Percentiles rank a stretch among this genome's conserved stretches.
phyloP scores from a whole-genome alignment of 2,329 filamentous ascomycete species.

The Cercospora nicotianae region DNA sequence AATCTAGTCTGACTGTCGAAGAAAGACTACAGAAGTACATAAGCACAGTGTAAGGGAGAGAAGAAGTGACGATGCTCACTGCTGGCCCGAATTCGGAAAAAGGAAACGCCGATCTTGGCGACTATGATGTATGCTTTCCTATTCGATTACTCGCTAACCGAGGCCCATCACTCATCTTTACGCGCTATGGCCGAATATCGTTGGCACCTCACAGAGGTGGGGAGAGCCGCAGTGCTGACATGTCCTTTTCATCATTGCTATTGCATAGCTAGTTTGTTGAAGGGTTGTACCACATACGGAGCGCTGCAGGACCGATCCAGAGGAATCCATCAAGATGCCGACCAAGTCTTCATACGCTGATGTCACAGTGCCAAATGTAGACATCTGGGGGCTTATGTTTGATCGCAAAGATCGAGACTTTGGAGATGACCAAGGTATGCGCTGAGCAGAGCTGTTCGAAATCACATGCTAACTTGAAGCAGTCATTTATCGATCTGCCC shows the following conservation, averaged over 20 bases:
- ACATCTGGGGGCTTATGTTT: constrained; percentile 78
- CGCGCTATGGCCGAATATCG: background rate
- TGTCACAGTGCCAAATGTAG: constrained; percentile 69
- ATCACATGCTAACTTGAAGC: background rate
- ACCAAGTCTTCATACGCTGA: constrained; percentile 64
- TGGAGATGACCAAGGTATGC: constrained; percentile 69
- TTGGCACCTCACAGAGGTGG: background rate
- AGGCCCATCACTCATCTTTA: background rate
- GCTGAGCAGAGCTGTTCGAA: background rate
- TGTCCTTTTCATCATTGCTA: background rate
- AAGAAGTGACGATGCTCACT: background rate
- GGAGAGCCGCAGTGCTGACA: background rate
- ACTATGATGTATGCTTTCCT: background rate
- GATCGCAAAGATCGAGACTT: constrained; percentile 65
- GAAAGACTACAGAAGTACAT: background rate
- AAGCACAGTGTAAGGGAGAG: background rate
- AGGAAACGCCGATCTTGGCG: background rate
- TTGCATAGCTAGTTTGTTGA: background rate
- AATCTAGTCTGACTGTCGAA: background rate
- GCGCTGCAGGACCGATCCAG: background rate
- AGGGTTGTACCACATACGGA: background rate
- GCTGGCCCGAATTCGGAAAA: background rate
- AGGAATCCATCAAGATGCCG: constrained; percentile 59
- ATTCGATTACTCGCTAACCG: background rate
- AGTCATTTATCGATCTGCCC: constrained; percentile 73